Evolutionary conservation across 2,329 filamentous ascomycete species (phyloP).

Genomic region (Penicillium thymicola): DNA sequence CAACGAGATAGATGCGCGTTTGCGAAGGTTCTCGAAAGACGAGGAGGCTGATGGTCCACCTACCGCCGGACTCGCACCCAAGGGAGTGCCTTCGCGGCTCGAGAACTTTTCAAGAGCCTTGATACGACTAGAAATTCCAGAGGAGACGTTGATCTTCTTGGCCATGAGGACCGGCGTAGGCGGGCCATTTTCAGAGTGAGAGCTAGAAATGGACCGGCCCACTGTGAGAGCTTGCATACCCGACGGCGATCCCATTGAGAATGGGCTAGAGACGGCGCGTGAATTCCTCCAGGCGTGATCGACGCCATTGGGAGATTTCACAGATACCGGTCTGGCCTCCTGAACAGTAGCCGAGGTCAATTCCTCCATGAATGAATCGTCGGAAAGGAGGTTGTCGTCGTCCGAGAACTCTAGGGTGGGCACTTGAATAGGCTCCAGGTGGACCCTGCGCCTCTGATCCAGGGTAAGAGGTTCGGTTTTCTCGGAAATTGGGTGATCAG

Average conservation of each 20-base stretch:
- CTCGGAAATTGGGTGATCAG: constrained; percentile 22
- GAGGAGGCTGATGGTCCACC: constrained; percentile 59
- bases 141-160: constrained; percentile 80
- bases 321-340: constrained; percentile 74
- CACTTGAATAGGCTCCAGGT: constrained; percentile 54
- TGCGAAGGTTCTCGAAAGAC: constrained; percentile 52
- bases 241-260: constrained; percentile 25
- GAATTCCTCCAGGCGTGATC: constrained; percentile 37
- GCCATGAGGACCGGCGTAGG: constrained; percentile 50
- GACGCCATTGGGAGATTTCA: constrained; percentile 66
- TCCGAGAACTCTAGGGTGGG: constrained; percentile 40
- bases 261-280: constrained; percentile 42
- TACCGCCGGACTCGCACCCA: constrained; percentile 27
- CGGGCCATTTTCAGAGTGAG: constrained; percentile 33
- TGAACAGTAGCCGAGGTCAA: constrained; percentile 76
- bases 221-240: constrained; percentile 32
- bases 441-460: constrained; percentile 35
- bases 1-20: constrained; percentile 40
- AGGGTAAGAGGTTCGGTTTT: constrained; percentile 22
- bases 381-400: constrained; percentile 47
- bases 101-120: constrained; percentile 82
- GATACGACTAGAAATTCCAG: constrained; percentile 89
- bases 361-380: constrained; percentile 82
- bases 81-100: constrained; percentile 44
- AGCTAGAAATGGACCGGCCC: constrained; percentile 40